phyloP scores from a whole-genome alignment of 2,329 filamentous ascomycete species.

The Cyphellophora attinorum region DNA sequence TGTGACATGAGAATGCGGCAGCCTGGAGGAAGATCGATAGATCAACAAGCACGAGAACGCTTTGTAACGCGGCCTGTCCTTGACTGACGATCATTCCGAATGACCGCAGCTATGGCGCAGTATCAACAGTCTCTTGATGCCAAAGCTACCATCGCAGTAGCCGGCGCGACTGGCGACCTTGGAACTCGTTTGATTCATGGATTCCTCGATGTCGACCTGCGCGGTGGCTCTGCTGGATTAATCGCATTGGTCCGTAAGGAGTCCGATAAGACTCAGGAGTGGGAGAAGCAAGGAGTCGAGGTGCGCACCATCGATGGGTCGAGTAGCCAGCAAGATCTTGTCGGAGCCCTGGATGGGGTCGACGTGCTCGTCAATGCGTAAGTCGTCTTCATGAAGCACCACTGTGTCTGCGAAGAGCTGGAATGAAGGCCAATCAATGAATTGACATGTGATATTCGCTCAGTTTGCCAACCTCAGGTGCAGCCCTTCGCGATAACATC shows the following conservation, averaged over 20 bases:
- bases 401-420: no score
- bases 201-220: constrained; percentile 17
- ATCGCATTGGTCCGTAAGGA: constrained; percentile 18
- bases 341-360: constrained; percentile 20
- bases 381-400: no score
- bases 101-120: no score
- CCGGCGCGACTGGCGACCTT: constrained; percentile 21
- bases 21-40: no score
- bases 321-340: constrained; percentile 18
- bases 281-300: constrained; percentile 3
- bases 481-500: constrained; percentile 22
- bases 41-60: no score
- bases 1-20: no score
- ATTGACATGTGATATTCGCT: background rate
- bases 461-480: constrained; percentile 19
- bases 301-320: constrained; percentile 12
- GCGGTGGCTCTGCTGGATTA: constrained; percentile 17
- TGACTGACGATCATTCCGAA: no score
- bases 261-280: constrained; percentile 2
- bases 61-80: no score
- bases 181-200: constrained; percentile 18
- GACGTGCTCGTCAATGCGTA: constrained; percentile 24
- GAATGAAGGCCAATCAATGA: background rate
- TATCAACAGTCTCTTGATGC: no score
- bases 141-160: constrained; percentile 17